Evolutionary conservation across 2,329 filamentous ascomycete species (phyloP).

Genomic region (Fusarium proliferatum): DNA sequence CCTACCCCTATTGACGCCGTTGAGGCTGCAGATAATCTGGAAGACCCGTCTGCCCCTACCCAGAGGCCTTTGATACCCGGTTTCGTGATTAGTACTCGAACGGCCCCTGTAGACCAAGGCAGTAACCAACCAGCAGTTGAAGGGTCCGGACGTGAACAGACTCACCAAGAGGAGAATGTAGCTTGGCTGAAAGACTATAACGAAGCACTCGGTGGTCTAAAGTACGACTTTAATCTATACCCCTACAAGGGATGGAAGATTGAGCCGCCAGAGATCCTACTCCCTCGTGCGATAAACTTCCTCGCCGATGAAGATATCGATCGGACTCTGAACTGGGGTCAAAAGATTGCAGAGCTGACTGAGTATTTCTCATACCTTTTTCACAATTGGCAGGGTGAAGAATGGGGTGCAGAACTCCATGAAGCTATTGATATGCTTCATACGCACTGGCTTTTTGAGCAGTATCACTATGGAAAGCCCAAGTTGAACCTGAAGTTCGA

Average conservation of each 20-base stretch:
- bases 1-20: neutral
- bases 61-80: constrained; percentile 4
- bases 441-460: constrained; percentile 50
- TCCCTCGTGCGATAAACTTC: constrained; percentile 54
- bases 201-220: neutral
- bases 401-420: constrained; percentile 47
- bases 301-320: constrained; percentile 61
- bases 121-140: neutral
- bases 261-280: constrained; percentile 48
- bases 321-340: constrained; percentile 54
- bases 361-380: constrained; percentile 54
- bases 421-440: constrained; percentile 50
- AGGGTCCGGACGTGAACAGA: neutral
- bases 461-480: constrained; percentile 48
- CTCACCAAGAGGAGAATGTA: neutral
- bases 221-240: constrained; percentile 16
- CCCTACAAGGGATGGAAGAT: constrained; percentile 51
- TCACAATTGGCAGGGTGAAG: constrained; percentile 35
- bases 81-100: constrained; percentile 28
- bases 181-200: constrained; percentile 6
- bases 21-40: neutral
- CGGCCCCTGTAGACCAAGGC: neutral
- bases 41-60: neutral
- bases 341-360: constrained; percentile 50
- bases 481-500: constrained; percentile 45